Evolutionary conservation across 495 filamentous ascomycete species (phyloP).

Genomic region (Aspergillus nidulans): DNA sequence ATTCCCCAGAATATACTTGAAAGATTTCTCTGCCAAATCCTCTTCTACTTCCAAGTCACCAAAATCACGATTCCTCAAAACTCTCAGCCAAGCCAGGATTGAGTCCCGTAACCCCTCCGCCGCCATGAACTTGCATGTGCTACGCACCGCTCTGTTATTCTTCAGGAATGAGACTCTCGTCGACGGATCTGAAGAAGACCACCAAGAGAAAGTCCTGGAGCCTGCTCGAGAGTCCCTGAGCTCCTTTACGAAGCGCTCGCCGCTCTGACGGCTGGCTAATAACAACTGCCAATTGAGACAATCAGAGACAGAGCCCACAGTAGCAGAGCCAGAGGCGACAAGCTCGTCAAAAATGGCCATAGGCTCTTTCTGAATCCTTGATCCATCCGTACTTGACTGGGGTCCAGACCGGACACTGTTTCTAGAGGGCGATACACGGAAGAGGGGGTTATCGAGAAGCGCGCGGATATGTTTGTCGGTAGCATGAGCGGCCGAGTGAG

Average conservation of each 20-base stretch:
- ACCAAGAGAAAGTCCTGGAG: slow-evolving; percentile 36
- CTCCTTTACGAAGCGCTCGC: slow-evolving; percentile 16
- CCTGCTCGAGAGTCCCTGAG: slow-evolving; percentile 34
- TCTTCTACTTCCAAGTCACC: slow-evolving; percentile 27
- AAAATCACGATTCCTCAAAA: slow-evolving; percentile 28
- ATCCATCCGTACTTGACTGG: slow-evolving; percentile 10
- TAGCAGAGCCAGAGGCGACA: slow-evolving; percentile 35
- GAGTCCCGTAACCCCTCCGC: slow-evolving; percentile 34
- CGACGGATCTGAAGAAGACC: slow-evolving; percentile 33
- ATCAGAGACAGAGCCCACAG: slow-evolving; percentile 9
- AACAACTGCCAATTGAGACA: slow-evolving; percentile 36
- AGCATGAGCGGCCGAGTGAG: slow-evolving; percentile 30
- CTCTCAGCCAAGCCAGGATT: slow-evolving; percentile 30
- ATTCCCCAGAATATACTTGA: slow-evolving; percentile 26
- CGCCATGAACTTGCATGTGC: slow-evolving; percentile 37
- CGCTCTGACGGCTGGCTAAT: slow-evolving; percentile 19
- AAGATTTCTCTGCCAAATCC: slow-evolving; percentile 15
- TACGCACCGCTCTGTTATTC: background rate
- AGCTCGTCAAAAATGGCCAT: slow-evolving; percentile 40
- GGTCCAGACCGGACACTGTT: slow-evolving; percentile 6
- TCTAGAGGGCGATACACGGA: slow-evolving; percentile 32
- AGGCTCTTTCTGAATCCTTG: slow-evolving; percentile 29
- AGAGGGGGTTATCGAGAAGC: slow-evolving; percentile 69
- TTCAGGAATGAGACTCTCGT: slow-evolving; percentile 25
- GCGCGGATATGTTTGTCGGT: slow-evolving; percentile 55